These are phyloP conservation scores for Russula brevipes DNA, from an alignment of 768 basidiomycete species.

Conservation along the genomic window DNA sequence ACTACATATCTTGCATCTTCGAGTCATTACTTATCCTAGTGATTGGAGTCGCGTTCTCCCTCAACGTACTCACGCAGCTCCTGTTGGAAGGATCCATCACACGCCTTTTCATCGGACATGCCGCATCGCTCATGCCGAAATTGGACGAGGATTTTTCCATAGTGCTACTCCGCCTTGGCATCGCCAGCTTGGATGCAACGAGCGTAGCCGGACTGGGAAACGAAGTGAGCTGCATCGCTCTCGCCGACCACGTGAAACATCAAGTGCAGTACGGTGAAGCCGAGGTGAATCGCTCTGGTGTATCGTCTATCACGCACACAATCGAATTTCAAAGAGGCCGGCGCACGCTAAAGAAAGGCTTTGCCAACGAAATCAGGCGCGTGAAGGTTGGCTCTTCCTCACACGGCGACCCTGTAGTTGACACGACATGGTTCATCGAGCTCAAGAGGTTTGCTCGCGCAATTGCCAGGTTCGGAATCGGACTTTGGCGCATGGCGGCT, in stretches of 20 bases:
- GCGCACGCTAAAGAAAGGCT: constrained; percentile 34
- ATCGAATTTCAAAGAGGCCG: constrained; percentile 30
- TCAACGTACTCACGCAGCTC: constrained; percentile 63
- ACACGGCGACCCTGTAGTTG: constrained; percentile 38
- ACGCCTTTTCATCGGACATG: constrained; percentile 52
- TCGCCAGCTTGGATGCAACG: constrained; percentile 71
- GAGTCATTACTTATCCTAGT: constrained; percentile 57
- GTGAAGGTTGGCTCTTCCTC: constrained; percentile 35
- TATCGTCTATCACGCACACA: constrained; percentile 35
- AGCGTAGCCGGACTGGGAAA: constrained; percentile 67
- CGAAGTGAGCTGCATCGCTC: constrained; percentile 55
- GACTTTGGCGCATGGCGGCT: constrained; percentile 13
- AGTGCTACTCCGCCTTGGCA: constrained; percentile 64
- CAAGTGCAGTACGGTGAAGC: constrained; percentile 33
- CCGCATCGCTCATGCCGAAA: constrained; percentile 41
- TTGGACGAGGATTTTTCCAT: constrained; percentile 72
- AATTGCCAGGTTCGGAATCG: constrained; percentile 17
- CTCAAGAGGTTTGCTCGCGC: constrained; percentile 25
- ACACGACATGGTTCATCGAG: constrained; percentile 40
- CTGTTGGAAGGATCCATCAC: constrained; percentile 55
- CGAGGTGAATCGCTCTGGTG: constrained; percentile 40
- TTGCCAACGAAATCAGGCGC: constrained; percentile 48
- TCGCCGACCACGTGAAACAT: constrained; percentile 21
- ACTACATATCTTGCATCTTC: constrained; percentile 68
- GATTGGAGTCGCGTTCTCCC: constrained; percentile 52